Evolutionary conservation across 495 filamentous ascomycete species (phyloP), one percentile per base, ranked within the genome.

Genomic region (Xanthoparmelia taractica): DNA sequence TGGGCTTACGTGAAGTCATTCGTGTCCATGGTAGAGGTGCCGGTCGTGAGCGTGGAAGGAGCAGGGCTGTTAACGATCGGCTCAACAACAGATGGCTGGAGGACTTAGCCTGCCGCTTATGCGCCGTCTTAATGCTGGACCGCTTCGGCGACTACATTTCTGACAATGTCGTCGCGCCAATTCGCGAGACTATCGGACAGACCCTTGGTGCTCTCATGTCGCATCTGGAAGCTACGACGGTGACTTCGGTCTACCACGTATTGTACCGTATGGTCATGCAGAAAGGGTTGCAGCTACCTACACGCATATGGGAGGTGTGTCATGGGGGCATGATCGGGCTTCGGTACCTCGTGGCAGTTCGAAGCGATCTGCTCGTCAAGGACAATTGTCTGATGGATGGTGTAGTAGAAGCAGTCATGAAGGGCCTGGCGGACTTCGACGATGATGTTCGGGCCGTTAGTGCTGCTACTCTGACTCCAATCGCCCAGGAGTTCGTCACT

Each of bases 321-420:
- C 95, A 98, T 74, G 94, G 94, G 63, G 94, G 95, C 57, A 97
- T 97, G 94, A 92, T 96, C 31, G 94, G 94, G 27, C 76, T 98
- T 62, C 80, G 92, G 67, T 98, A 98, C 69, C 80, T 98, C 56
- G 94, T 97, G 38, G 94, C 94, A 6, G 90, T 97, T 48, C 87
- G 94, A 48, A 96, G 90, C 67, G 93, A 97, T 73, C 75, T 98
- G 13, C 81, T 98, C 20, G 79, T 96, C 57, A 84, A 88, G 65
- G 87, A 97, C 67, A 78, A 81, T 23, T 80, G 85, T 52, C 86
- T 98, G 71, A 90, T 97, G 76, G 93, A 98, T 75, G 95, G 94
- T 13, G 87, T 98, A 38, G 85, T 97, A 45, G 81, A 84, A 63
- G 88, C 90, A 45, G 94, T 97, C 58, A 96, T 96, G 89, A 92